phyloP scores from a whole-genome alignment of 805 yeast species.

The Priceomyces medius region DNA sequence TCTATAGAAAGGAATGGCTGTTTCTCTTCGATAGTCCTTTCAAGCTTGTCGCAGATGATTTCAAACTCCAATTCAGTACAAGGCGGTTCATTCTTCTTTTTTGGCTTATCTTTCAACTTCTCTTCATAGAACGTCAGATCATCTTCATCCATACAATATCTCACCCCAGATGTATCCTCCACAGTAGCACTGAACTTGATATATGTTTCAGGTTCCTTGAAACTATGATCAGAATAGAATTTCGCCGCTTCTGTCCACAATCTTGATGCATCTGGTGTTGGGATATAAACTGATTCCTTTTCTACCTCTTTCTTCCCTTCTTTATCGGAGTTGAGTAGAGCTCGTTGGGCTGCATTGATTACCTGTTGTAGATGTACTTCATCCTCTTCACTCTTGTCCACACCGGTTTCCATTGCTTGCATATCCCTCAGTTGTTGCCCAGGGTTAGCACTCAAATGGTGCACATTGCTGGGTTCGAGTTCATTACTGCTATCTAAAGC shows the following conservation, averaged over 20 bases:
- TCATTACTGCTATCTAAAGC: slow-evolving; percentile 55
- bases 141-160: slow-evolving; percentile 84
- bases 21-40: slow-evolving; percentile 67
- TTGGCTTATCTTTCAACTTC: slow-evolving; percentile 32
- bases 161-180: slow-evolving; percentile 88
- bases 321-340: slow-evolving; percentile 45
- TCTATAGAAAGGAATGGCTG: slow-evolving; percentile 90
- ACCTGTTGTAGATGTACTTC: slow-evolving; percentile 95
- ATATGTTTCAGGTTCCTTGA: slow-evolving; percentile 72
- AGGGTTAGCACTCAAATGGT: slow-evolving; percentile 40
- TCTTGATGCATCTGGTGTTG: slow-evolving; percentile 92
- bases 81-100: slow-evolving; percentile 16
- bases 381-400: slow-evolving; percentile 95
- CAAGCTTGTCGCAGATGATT: slow-evolving; percentile 68
- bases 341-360: slow-evolving; percentile 73
- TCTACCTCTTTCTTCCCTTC: slow-evolving; percentile 32
- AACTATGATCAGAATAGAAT: slow-evolving; percentile 62
- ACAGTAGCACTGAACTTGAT: slow-evolving; percentile 91
- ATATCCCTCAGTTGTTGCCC: slow-evolving; percentile 82
- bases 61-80: slow-evolving; percentile 88
- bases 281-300: slow-evolving; percentile 65
- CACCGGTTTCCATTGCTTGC: slow-evolving; percentile 94
- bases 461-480: slow-evolving; percentile 42
- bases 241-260: slow-evolving; percentile 75
- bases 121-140: slow-evolving; percentile 68